Evolutionary conservation across 179 eudicot species (phyloP), one percentile per base, ranked within the genome.

Genomic region (Gypsophila paniculata): DNA sequence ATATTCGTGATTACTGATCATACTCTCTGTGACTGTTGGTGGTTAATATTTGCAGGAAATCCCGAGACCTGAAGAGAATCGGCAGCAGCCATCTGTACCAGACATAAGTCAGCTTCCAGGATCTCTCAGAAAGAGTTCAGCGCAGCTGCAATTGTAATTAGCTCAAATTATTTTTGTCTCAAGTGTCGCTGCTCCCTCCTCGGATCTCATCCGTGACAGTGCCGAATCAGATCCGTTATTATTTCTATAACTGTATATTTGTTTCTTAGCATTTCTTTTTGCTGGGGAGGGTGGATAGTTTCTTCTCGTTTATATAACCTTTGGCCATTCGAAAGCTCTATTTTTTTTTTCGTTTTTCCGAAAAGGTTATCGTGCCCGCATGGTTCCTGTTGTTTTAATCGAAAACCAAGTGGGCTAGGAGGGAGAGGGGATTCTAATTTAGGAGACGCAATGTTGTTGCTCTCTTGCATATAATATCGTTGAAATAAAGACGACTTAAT

Each of bases 201-300:
- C 64, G 26, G 51, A 58, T 83, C 79, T 77, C 69, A 67, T 72
- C 77, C 72, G 49, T 71, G 75, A 63, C 51, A 11, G 62, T 53
- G 55, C 51, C 52, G 67, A 80, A 66, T 71, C 75, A 69, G 82
- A 68, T 77, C 65, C 53, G 78, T 70, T 80, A 72, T 74, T 74
- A 79, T 78, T 76, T 85, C 85, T 90, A 77, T 84, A 82, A 80
- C 85, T 89, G 91, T 86, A 85, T 74, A 89, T 86, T 62, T 67
- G 36, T 74, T 36, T 32, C 10, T 62, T 80, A 76, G 73, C 52
- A 68, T 78, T 75, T 80, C 70, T 70, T 81, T 69, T 65, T 73
- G 73, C 73, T 58, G 72, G 82, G 65, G 64, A 72, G 68, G 81
- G 48, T 75, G 77, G 72, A 74, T 65, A 61, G 77, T 72, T 69